phyloP scores from a whole-genome alignment of 495 filamentous ascomycete species.

The Hypoxylon trugodes region DNA sequence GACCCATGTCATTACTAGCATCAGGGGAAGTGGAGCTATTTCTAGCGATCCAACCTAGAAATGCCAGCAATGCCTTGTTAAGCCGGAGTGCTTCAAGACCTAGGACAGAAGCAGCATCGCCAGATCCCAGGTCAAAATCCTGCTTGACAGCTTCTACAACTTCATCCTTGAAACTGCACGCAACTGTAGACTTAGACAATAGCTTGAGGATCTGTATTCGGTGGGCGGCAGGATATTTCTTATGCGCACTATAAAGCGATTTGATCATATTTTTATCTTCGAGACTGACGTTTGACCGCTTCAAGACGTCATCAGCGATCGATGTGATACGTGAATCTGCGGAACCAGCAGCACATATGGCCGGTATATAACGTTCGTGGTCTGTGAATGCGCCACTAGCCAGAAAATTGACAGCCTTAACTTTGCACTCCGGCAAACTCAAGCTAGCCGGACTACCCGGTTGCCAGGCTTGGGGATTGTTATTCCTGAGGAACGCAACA shows the following conservation, averaged over 20 bases:
- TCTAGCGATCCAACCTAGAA: constrained; percentile 86
- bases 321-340: constrained; percentile 81
- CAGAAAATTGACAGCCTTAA: constrained; percentile 72
- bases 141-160: constrained; percentile 75
- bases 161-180: constrained; percentile 68
- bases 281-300: constrained; percentile 73
- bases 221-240: constrained; percentile 72
- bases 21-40: constrained; percentile 66
- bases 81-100: constrained; percentile 78
- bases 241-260: constrained; percentile 74
- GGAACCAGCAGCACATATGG: constrained; percentile 82
- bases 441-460: constrained; percentile 66
- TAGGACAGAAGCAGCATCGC: constrained; percentile 48
- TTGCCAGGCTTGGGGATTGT: constrained; percentile 75
- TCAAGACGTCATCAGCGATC: constrained; percentile 83
- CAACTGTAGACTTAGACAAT: constrained; percentile 76
- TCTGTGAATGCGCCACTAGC: constrained; percentile 86
- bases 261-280: constrained; percentile 72
- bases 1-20: constrained; percentile 67
- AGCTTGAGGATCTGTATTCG: constrained; percentile 77
- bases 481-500: constrained; percentile 75
- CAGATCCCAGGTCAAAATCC: constrained; percentile 59
- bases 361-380: constrained; percentile 80
- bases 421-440: constrained; percentile 72
- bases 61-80: constrained; percentile 84